Evolutionary conservation across 768 basidiomycete species (phyloP).

Genomic region (Aureoboletus auriporus): DNA sequence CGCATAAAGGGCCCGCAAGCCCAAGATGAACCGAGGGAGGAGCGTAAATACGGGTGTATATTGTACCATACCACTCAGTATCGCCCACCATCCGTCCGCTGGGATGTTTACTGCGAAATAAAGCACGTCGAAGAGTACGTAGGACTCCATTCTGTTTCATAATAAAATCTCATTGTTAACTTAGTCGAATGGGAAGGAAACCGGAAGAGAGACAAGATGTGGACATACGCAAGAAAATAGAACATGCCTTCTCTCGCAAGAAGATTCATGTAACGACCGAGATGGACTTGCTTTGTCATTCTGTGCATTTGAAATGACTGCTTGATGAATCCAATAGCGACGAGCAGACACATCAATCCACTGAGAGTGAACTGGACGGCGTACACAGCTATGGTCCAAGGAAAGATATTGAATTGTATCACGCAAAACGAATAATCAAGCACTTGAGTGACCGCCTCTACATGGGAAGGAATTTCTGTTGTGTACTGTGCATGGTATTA

Average conservation of each 20-base stretch:
- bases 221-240: conserved; percentile 1
- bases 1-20: neutral
- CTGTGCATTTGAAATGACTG: neutral
- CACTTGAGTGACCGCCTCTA: neutral
- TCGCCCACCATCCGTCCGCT: neutral
- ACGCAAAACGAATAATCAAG: neutral
- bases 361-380: neutral
- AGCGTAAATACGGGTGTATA: neutral
- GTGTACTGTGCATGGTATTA: too few species aligned
- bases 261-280: neutral
- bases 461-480: neutral
- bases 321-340: neutral
- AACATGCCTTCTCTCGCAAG: neutral
- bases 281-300: neutral
- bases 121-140: neutral
- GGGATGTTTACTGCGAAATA: neutral
- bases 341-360: neutral
- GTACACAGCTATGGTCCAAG: neutral
- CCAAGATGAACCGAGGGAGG: neutral
- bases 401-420: too few species aligned
- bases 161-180: neutral
- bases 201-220: too few species aligned
- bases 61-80: neutral
- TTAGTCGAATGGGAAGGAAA: neutral
- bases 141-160: neutral